Evolutionary conservation across 2,329 filamentous ascomycete species (phyloP).

Genomic region (Penicillium sp.): DNA sequence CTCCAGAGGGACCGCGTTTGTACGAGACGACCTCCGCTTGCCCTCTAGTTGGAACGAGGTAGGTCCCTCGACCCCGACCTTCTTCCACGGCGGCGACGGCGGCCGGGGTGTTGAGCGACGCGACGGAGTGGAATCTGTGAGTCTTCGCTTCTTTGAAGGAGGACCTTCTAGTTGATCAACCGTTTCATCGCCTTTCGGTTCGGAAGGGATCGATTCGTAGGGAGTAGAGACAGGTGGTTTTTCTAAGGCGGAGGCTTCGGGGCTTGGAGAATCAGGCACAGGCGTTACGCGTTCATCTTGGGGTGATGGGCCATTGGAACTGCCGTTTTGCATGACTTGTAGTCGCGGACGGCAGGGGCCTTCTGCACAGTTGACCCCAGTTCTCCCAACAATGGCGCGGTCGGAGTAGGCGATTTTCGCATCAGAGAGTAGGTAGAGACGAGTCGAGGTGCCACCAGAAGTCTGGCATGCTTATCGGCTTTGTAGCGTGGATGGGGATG

Average conservation of each 20-base stretch:
- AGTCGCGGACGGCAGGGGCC: conserved; percentile 47
- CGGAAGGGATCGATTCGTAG: conserved; percentile 30
- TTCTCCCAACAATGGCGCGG: conserved; percentile 48
- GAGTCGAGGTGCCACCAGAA: conserved; percentile 38
- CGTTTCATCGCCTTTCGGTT: conserved; percentile 35
- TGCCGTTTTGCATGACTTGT: conserved; percentile 54
- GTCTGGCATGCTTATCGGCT: conserved; percentile 52
- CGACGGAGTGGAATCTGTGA: conserved; percentile 40
- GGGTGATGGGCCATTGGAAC: conserved; percentile 44
- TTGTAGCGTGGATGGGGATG: conserved; percentile 43
- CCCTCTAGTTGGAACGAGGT: conserved; percentile 75
- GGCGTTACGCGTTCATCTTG: conserved; percentile 44
- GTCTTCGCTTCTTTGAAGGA: conserved; percentile 51
- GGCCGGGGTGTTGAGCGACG: conserved; percentile 46
- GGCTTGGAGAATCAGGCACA: conserved; percentile 28
- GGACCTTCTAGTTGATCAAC: conserved; percentile 41
- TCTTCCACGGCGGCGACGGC: conserved; percentile 90
- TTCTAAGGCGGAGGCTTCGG: conserved; percentile 27
- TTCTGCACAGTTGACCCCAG: conserved; percentile 47
- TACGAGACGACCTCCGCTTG: conserved; percentile 64
- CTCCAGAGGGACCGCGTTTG: conserved; percentile 53
- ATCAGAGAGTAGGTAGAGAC: conserved; percentile 45
- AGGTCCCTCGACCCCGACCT: conserved; percentile 79
- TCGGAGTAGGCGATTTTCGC: conserved; percentile 39
- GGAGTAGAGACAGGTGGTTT: conserved; percentile 25